These are phyloP conservation scores for Silene latifolia DNA, from an alignment of 148 eudicot genomes.

Conservation along the genomic window DNA sequence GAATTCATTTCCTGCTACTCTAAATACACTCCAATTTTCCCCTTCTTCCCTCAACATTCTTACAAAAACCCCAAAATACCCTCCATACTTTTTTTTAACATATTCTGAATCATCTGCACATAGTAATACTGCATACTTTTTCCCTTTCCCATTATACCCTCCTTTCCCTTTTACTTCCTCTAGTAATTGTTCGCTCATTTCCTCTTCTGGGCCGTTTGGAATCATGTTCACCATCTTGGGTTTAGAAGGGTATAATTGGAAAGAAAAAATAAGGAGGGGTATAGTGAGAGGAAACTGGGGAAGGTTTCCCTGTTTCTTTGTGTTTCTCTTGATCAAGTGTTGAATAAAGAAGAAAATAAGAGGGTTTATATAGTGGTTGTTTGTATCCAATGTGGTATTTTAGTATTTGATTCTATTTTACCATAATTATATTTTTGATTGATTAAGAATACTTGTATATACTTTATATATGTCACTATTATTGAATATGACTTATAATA, in stretches of 20 bases:
- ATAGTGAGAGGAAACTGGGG: neutral
- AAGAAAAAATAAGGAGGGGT: neutral
- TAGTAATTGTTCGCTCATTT: neutral
- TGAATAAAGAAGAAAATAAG: neutral
- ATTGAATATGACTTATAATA: neutral
- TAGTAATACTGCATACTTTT: constrained; percentile 53
- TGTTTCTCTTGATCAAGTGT: neutral
- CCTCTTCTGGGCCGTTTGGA: constrained; percentile 16
- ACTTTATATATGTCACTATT: neutral
- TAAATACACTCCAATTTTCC: constrained; percentile 63
- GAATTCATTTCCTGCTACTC: constrained; percentile 53
- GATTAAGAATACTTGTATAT: neutral
- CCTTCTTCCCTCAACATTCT: constrained; percentile 73
- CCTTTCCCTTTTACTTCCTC: constrained; percentile 10
- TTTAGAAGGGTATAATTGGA: neutral
- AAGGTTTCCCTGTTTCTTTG: neutral
- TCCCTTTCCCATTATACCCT: constrained; percentile 8
- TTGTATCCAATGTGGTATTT: neutral
- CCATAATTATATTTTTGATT: neutral
- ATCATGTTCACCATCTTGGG: constrained; percentile 30
- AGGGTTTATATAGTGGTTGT: neutral
- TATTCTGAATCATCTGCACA: constrained; percentile 89
- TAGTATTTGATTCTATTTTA: too few relatives aligned
- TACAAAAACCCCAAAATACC: constrained; percentile 80
- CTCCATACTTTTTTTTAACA: constrained; percentile 73